Conservation (phyloP, 345 rosid genomes). For the Erysimum cheiranthoides region DNA sequence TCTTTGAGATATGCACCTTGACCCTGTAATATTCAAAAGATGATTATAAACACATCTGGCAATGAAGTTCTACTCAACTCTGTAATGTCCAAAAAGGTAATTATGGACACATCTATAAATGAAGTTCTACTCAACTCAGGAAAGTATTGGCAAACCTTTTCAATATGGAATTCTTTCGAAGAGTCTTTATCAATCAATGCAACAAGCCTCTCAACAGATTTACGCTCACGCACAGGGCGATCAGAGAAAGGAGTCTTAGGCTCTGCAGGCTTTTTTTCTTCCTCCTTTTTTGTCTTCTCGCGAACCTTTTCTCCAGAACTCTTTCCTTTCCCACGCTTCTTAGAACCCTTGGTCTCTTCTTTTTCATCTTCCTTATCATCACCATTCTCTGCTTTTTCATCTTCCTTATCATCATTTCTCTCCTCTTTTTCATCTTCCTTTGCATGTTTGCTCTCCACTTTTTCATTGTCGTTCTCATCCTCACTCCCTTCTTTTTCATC, state of each 20-base stretch:
- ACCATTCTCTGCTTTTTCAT: slow-evolving; percentile 30
- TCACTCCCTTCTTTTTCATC: slow-evolving; percentile 34
- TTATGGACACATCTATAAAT: slow-evolving; percentile 16
- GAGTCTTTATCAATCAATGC: slow-evolving; percentile 78
- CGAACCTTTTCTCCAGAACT: slow-evolving; percentile 47
- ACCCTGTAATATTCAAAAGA: slow-evolving; percentile 67
- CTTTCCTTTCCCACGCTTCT: slow-evolving; percentile 53
- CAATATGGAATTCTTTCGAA: slow-evolving; percentile 72
- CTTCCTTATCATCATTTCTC: slow-evolving; percentile 30
- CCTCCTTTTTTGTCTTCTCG: slow-evolving; percentile 52
- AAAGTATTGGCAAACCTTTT: slow-evolving; percentile 61
- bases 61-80: slow-evolving; percentile 6
- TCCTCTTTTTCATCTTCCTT: slow-evolving; percentile 36
- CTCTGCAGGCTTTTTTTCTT: slow-evolving; percentile 56
- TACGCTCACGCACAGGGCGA: slow-evolving; percentile 95
- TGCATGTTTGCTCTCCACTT: slow-evolving; percentile 26
- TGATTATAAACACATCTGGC: slow-evolving; percentile 12
- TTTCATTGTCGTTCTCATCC: slow-evolving; percentile 37
- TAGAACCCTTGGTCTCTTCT: slow-evolving; percentile 52
- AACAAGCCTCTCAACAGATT: slow-evolving; percentile 95
- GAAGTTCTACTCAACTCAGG: slow-evolving; percentile 27
- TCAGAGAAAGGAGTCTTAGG: slow-evolving; percentile 70
- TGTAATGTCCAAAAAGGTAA: slow-evolving; percentile 43
- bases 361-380: slow-evolving; percentile 46
- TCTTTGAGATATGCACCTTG: slow-evolving; percentile 81